These are phyloP conservation scores for Populus deltoides DNA, from an alignment of 345 rosid genomes.

Conservation along the genomic window DNA sequence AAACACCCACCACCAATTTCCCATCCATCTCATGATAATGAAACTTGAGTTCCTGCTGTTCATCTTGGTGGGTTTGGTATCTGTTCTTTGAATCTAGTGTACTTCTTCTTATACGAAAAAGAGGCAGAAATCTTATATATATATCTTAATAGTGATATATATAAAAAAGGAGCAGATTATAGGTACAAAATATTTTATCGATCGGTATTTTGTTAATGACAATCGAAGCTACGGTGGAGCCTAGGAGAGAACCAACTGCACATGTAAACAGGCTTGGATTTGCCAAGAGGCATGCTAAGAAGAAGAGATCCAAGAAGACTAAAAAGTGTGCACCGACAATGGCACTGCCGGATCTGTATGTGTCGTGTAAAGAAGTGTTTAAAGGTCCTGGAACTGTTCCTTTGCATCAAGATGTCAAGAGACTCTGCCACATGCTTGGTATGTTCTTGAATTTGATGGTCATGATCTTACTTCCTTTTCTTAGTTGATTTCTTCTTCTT, in stretches of 20 bases:
- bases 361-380: slow-evolving; percentile 45
- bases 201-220: slow-evolving; percentile 7
- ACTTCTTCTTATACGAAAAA: neutral
- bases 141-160: neutral
- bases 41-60: neutral
- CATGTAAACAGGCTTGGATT: slow-evolving; percentile 36
- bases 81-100: neutral
- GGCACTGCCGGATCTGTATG: slow-evolving; percentile 48
- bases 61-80: neutral
- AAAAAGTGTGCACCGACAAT: neutral
- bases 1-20: too few relatives aligned
- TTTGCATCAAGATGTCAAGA: slow-evolving; percentile 37
- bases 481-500: neutral
- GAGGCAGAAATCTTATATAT: too few relatives aligned
- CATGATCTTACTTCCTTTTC: neutral
- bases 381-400: slow-evolving; percentile 59
- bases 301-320: slow-evolving; percentile 24
- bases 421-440: slow-evolving; percentile 51
- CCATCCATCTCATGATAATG: neutral
- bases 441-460: slow-evolving; percentile 3
- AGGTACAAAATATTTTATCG: too few relatives aligned
- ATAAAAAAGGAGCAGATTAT: neutral
- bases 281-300: slow-evolving; percentile 25
- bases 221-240: slow-evolving; percentile 36
- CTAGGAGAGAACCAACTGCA: slow-evolving; percentile 24